phyloP scores from a whole-genome alignment of 164 flowering plant species.

The Magnolia kwangsiensis region DNA sequence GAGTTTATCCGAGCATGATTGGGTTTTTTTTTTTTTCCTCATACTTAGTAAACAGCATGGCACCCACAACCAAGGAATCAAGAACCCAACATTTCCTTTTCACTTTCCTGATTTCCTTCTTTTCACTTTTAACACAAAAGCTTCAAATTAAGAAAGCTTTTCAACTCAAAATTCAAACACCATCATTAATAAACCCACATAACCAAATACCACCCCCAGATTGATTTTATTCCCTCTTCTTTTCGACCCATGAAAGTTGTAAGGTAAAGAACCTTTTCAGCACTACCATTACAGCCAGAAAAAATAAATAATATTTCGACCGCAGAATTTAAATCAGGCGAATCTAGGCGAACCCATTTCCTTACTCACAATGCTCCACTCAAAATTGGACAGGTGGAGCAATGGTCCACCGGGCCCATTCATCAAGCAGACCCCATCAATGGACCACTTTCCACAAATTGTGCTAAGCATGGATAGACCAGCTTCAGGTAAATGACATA shows the following conservation, averaged over 20 bases:
- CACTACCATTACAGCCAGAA: constrained; percentile 2
- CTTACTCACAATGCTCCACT: neutral
- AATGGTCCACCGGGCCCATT: neutral
- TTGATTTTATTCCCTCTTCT: neutral
- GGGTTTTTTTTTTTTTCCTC: neutral
- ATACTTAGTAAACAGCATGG: neutral
- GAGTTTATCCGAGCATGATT: no score
- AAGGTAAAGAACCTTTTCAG: neutral
- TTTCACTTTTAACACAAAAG: neutral
- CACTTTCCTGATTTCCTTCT: neutral
- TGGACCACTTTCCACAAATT: neutral
- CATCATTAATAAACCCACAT: neutral
- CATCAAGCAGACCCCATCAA: neutral
- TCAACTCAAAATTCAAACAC: neutral
- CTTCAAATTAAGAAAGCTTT: neutral
- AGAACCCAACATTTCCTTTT: neutral
- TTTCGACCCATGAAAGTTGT: constrained; percentile 1
- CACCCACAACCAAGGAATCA: neutral
- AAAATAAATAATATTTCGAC: neutral
- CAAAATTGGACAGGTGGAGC: neutral
- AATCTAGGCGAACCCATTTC: neutral
- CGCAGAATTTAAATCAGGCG: neutral
- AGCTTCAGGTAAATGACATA: neutral
- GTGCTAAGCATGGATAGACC: neutral
- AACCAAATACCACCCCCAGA: neutral